These are phyloP conservation scores for Lodderomyces theae DNA, from an alignment of 1,139 yeast genomes.

Conservation along the genomic window DNA sequence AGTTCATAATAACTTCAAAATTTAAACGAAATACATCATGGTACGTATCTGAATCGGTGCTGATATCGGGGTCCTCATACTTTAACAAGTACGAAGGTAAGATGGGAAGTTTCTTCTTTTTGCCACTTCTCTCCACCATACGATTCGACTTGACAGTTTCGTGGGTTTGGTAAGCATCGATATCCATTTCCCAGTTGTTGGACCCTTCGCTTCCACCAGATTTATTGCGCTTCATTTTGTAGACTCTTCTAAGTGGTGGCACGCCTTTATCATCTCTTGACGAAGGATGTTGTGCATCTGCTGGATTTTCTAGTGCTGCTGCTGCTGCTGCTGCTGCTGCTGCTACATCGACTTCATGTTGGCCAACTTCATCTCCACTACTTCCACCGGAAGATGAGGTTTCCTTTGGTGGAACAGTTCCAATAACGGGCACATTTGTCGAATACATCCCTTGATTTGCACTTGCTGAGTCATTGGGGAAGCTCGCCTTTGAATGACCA, in stretches of 20 bases:
- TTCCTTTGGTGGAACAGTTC: slow-evolving; percentile 8
- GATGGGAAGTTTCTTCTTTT: slow-evolving; percentile 29
- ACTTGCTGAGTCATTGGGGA: slow-evolving; percentile 12
- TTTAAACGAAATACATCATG: slow-evolving; percentile 23
- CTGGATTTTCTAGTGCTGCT: too few species aligned
- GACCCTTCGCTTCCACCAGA: slow-evolving; percentile 1
- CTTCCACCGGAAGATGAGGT: slow-evolving; percentile 10
- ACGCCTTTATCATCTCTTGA: slow-evolving; percentile 5
- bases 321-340: too few species aligned
- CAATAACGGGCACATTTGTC: slow-evolving; percentile 6
- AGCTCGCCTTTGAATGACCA: slow-evolving; percentile 12
- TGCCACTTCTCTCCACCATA: slow-evolving; percentile 23
- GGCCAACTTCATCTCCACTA: slow-evolving; percentile 11
- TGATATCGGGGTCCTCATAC: slow-evolving; percentile 23
- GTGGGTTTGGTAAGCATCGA: slow-evolving; percentile 9
- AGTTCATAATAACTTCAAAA: slow-evolving; percentile 22
- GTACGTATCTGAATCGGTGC: slow-evolving; percentile 21
- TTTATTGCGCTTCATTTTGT: slow-evolving; percentile 7
- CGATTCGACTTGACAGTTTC: slow-evolving; percentile 11
- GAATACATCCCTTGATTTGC: slow-evolving; percentile 14
- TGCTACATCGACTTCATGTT: slow-evolving; percentile 2
- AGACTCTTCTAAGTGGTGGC: slow-evolving; percentile 6
- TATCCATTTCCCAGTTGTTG: slow-evolving; percentile 14
- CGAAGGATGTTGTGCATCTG: slow-evolving; percentile 8
- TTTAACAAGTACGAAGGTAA: slow-evolving; percentile 20